Evolutionary conservation across 441 rosid genomes (phyloP).

Genomic region (Capsella rubella): DNA sequence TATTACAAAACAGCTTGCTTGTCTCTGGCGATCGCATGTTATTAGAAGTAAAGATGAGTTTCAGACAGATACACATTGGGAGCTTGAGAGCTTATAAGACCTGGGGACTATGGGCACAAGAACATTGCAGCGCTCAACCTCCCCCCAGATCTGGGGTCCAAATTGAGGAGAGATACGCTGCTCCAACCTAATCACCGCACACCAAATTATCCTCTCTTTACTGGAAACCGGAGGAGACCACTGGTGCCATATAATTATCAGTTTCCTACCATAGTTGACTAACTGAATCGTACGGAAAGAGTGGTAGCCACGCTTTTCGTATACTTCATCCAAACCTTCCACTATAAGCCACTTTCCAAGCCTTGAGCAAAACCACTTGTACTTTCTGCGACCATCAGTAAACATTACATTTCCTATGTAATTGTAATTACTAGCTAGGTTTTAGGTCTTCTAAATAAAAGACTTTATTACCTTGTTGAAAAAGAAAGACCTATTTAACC

Average conservation of each 20-base stretch:
- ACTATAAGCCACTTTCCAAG: background rate
- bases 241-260: background rate
- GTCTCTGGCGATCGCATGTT: too few relatives aligned
- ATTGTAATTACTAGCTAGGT: too few relatives aligned
- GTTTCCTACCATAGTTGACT: slow-evolving; percentile 1
- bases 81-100: background rate
- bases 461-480: too few relatives aligned
- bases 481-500: too few relatives aligned
- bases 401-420: background rate
- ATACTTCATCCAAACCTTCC: background rate
- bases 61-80: background rate
- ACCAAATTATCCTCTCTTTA: background rate
- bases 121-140: background rate
- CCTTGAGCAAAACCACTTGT: background rate
- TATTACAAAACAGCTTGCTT: too few relatives aligned
- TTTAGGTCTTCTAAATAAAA: too few relatives aligned
- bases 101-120: background rate
- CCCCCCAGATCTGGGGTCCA: background rate
- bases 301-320: background rate
- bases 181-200: background rate
- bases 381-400: background rate
- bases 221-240: background rate
- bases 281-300: background rate
- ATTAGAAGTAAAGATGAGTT: background rate
- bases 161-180: background rate